Percentiles rank a stretch among this genome's conserved stretches.
phyloP scores from a whole-genome alignment of 208 protist genomes.

The Wallacemonas rigidus region DNA sequence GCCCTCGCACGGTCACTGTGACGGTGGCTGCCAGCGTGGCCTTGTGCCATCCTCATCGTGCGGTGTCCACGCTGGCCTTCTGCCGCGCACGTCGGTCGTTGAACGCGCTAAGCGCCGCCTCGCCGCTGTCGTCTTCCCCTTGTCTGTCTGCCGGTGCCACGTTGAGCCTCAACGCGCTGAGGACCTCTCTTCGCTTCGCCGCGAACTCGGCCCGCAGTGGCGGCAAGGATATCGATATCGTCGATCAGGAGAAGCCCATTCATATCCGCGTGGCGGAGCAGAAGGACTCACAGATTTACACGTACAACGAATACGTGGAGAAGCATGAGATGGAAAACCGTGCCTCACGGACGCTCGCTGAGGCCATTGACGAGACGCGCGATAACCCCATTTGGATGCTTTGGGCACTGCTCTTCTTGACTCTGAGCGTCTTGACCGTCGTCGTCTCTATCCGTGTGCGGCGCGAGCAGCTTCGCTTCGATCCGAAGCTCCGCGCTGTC shows the following conservation, averaged over 20 bases:
- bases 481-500: conserved; percentile 72
- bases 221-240: conserved; percentile 72
- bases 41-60: too few species aligned
- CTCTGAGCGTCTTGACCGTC: conserved; percentile 56
- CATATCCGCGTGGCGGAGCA: conserved; percentile 76
- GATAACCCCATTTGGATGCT: conserved; percentile 86
- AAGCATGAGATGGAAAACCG: conserved; percentile 57
- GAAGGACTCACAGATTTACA: conserved; percentile 80
- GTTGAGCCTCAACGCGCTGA: not conserved
- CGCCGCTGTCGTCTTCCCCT: not conserved
- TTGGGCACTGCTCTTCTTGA: conserved; percentile 61
- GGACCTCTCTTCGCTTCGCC: conserved; percentile 16
- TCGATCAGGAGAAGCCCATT: conserved; percentile 62
- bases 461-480: conserved; percentile 78
- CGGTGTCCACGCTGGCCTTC: too few species aligned
- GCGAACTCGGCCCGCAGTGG: conserved; percentile 45
- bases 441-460: conserved; percentile 79
- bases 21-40: too few species aligned
- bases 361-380: conserved; percentile 55
- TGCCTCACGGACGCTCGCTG: conserved; percentile 37
- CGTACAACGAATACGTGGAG: conserved; percentile 81
- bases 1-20: too few species aligned
- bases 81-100: too few species aligned
- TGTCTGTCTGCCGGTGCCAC: not conserved
- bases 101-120: not conserved